These are phyloP conservation scores for Termitomyces sp. DNA, from an alignment of 768 basidiomycete species.

Conservation along the genomic window DNA sequence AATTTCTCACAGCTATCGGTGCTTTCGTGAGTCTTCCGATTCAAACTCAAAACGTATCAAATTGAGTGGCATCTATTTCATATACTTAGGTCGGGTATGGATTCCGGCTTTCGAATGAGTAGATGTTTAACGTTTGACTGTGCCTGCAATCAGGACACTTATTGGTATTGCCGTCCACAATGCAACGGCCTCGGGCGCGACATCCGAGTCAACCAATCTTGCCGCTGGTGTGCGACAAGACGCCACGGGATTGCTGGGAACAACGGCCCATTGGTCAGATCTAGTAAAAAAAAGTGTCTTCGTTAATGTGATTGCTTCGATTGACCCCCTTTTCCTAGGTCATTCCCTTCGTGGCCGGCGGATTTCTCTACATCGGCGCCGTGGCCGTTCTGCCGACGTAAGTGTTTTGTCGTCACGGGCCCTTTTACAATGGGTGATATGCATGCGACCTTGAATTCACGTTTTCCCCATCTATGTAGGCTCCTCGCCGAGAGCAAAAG, in stretches of 20 bases:
- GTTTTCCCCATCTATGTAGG: slow-evolving; percentile 25
- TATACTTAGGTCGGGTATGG: slow-evolving; percentile 44
- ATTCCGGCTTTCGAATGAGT: neutral
- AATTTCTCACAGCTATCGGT: slow-evolving; percentile 88
- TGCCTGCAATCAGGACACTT: slow-evolving; percentile 56
- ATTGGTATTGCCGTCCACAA: slow-evolving; percentile 86
- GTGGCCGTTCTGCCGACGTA: slow-evolving; percentile 91
- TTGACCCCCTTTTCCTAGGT: slow-evolving; percentile 44
- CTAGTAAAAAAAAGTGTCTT: slow-evolving; percentile 54
- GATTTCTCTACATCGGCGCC: slow-evolving; percentile 91
- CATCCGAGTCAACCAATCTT: slow-evolving; percentile 49
- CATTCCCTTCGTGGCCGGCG: slow-evolving; percentile 86
- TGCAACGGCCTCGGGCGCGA: slow-evolving; percentile 51
- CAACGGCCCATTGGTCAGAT: slow-evolving; percentile 75
- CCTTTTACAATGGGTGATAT: neutral
- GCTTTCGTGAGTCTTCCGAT: slow-evolving; percentile 69
- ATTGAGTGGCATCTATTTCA: slow-evolving; percentile 13
- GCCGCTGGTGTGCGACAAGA: slow-evolving; percentile 75
- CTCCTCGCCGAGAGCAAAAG: slow-evolving; percentile 86
- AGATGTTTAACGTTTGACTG: neutral
- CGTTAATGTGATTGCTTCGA: neutral
- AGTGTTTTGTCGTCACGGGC: slow-evolving; percentile 25
- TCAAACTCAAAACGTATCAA: slow-evolving; percentile 13
- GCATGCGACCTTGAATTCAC: slow-evolving; percentile 3
- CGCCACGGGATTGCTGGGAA: slow-evolving; percentile 78